Base-by-base conservation (phyloP, 139 green algal species). In the Tetraselmis striata region DNA sequence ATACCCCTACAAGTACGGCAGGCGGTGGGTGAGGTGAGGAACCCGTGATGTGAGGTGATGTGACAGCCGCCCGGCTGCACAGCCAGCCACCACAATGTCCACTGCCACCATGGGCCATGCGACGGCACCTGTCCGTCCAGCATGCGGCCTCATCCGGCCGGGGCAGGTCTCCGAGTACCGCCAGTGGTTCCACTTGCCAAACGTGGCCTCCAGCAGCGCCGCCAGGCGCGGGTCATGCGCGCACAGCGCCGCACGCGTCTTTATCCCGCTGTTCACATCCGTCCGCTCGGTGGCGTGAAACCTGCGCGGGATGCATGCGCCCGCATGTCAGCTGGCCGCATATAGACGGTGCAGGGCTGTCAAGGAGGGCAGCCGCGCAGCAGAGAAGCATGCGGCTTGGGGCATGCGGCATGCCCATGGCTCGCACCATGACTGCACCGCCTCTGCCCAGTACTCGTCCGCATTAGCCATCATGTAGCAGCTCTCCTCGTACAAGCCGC, bases 401-500 rank as follows among this genome's bases (percentile, higher is more conserved):
- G n/a, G n/a, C n/a, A n/a, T n/a, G n/a, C n/a, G n/a, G n/a, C n/a
- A n/a, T n/a, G n/a, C n/a, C n/a, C n/a, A n/a, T n/a, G 45, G 45
- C 18, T 25, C 45, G 74, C 90, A 95, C 92, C 92, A 95, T 1
- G 88, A 85, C 82, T 95, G 91, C 0, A 81, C 88, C 25, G 82
- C 92, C 84, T 96, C 93, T 26, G 93, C 93, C 87, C 88, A 96
- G 80, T 96, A 96, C 87, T 96, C 93, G 29, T 91, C 86, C 32
- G 86, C 85, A 78, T 96, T 94, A 0, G 85, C 80, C 85, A 95
- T 91, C 84, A 93, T 90, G 76, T 92, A 92, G 45, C 83, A 88
- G 1, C 59, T 18, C 45, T 5, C 45, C 5, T 67, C 45, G 45
- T 67, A 67, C 45, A 67, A 5, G 11, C 45, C 45, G 45, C 45